phyloP scores from a whole-genome alignment of 1,284 basidiomycete genomes.

The Acaromyces ingoldii region DNA sequence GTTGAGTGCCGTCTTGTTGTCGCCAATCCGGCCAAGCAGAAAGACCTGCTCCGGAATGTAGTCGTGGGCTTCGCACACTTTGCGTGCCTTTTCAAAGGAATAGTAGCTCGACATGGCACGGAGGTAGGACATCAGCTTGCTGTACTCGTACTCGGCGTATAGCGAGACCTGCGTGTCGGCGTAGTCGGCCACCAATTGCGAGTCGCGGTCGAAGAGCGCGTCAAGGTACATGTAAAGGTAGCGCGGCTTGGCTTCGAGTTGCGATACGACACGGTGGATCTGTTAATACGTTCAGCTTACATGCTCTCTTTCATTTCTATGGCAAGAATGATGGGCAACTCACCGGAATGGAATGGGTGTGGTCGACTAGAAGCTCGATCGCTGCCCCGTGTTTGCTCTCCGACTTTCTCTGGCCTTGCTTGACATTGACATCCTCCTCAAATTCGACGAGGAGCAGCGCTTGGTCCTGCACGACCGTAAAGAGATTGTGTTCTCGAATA shows the following conservation, averaged over 20 bases:
- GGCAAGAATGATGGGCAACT: constrained; percentile 40
- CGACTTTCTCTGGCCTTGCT: not conserved
- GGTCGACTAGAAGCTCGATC: constrained; percentile 82
- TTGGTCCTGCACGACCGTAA: constrained; percentile 90
- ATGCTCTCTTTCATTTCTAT: not conserved
- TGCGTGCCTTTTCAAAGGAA: constrained; percentile 82
- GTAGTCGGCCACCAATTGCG: constrained; percentile 72
- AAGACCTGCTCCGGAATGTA: constrained; percentile 96
- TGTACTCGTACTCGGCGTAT: constrained; percentile 79
- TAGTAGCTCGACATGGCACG: constrained; percentile 81
- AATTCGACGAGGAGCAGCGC: constrained; percentile 87
- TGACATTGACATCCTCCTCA: constrained; percentile 61
- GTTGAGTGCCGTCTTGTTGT: constrained; percentile 87
- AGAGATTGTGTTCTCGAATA: constrained; percentile 87
- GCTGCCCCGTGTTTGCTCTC: constrained; percentile 58
- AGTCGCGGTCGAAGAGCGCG: constrained; percentile 79
- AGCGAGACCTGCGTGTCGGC: constrained; percentile 83
- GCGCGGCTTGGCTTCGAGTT: constrained; percentile 69
- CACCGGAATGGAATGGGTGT: constrained; percentile 91
- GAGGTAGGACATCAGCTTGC: constrained; percentile 79
- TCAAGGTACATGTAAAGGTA: constrained; percentile 93
- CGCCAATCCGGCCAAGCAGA: constrained; percentile 91
- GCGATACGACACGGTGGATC: constrained; percentile 80
- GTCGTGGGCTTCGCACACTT: constrained; percentile 75
- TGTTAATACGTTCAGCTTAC: constrained; percentile 47